These are phyloP conservation scores for Skeletonema tropicum DNA, from an alignment of 108 stramenopile genomes.

Conservation along the genomic window DNA sequence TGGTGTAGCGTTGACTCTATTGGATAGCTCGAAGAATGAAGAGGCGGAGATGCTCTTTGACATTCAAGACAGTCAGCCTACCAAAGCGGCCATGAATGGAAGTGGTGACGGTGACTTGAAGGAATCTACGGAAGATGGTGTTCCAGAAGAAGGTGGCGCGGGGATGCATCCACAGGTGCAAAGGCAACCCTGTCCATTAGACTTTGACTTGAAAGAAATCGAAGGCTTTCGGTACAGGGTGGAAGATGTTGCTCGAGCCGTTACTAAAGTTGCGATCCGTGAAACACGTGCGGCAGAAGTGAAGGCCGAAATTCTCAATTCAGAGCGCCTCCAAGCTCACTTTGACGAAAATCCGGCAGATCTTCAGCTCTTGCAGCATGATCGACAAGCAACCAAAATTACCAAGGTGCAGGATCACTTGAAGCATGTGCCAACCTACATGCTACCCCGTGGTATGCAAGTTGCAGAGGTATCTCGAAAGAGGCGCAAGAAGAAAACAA, in stretches of 20 bases:
- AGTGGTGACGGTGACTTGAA: constrained; percentile 53
- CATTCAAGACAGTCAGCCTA: constrained; percentile 88
- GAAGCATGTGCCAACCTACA: constrained; percentile 93
- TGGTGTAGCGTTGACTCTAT: constrained; percentile 93
- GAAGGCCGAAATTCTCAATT: constrained; percentile 93
- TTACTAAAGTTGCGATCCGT: constrained; percentile 83
- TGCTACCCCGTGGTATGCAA: constrained; percentile 92
- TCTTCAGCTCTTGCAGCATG: constrained; percentile 84
- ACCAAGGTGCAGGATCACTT: constrained; percentile 87
- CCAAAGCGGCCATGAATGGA: constrained; percentile 30
- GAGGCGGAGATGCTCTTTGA: constrained; percentile 59
- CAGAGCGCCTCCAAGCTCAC: constrained; percentile 89
- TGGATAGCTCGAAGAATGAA: constrained; percentile 58
- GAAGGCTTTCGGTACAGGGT: constrained; percentile 98
- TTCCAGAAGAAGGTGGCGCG: constrained; percentile 7
- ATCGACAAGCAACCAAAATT: constrained; percentile 76
- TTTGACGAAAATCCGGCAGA: constrained; percentile 96
- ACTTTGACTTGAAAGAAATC: constrained; percentile 94
- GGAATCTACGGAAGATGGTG: constrained; percentile 35
- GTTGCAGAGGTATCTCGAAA: constrained; percentile 75
- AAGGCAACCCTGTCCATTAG: constrained; percentile 92
- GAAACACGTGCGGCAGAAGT: constrained; percentile 96
- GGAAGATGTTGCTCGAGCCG: constrained; percentile 91
- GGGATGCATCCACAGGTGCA: constrained; percentile 25
- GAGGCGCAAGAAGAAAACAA: constrained; percentile 77